Evolutionary conservation across 352 stramenopile species (phyloP).

Genomic region (Globisporangium nodosum): DNA sequence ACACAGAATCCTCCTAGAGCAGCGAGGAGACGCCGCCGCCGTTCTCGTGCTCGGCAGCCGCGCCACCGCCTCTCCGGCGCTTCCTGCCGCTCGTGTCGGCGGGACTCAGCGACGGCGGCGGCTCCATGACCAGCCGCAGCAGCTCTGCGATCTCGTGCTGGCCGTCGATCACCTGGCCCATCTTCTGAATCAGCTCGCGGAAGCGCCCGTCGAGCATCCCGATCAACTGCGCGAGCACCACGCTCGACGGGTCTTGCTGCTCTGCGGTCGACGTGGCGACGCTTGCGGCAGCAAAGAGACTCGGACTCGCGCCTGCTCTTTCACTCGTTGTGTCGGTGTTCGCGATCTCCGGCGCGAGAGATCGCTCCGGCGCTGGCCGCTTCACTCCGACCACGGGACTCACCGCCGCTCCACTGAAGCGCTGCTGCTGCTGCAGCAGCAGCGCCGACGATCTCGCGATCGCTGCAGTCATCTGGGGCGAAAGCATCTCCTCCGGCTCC

Average conservation of each 20-base stretch:
- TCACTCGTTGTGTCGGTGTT: not conserved
- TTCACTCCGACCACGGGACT: not conserved
- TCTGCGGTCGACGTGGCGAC: not conserved
- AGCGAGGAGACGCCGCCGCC: not conserved
- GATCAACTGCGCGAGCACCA: slow-evolving; percentile 48
- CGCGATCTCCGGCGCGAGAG: not conserved
- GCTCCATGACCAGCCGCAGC: slow-evolving; percentile 25
- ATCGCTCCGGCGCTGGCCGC: not conserved
- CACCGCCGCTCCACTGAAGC: slow-evolving; percentile 19
- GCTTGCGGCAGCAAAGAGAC: not conserved
- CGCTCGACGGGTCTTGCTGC: slow-evolving; percentile 23
- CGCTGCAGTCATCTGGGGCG: not conserved
- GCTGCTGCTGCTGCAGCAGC: not conserved
- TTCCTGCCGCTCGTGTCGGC: slow-evolving; percentile 19
- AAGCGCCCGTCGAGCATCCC: slow-evolving; percentile 64
- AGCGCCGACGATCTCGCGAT: not conserved
- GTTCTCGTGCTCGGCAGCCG: not conserved
- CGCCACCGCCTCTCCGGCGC: slow-evolving; percentile 23
- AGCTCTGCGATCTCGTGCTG: slow-evolving; percentile 65
- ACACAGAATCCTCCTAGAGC: not conserved
- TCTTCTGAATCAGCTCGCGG: slow-evolving; percentile 68
- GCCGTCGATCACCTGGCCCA: slow-evolving; percentile 70
- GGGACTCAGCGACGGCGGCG: slow-evolving; percentile 18
- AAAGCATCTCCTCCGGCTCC: too few species aligned
- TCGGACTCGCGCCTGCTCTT: not conserved